Base-by-base conservation (phyloP, 306 rosid species). In the Casuarina cunninghamiana region DNA sequence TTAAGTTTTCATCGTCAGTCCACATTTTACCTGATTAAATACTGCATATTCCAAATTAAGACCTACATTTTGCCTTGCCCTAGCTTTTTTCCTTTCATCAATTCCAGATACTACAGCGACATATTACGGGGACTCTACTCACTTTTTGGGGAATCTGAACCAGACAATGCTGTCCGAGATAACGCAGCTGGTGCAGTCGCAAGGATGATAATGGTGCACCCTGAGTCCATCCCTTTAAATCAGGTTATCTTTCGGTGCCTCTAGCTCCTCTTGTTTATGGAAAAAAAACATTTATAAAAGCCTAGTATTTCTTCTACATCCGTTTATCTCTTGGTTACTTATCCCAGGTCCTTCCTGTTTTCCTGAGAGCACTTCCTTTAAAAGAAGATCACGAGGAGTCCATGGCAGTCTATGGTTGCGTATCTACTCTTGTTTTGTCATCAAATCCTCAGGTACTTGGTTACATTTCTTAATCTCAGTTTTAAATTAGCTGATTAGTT, bases 141-240 rank as follows among this genome's bases (percentile, higher is more conserved):
- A 49, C 72, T 96, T 79, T 96, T 96, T 89, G 96, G 94, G 79
- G 99, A 93, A 77, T 93, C 94, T 46, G 99, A 96, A 81, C 92
- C 96, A 61, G 98, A 96, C 88, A 83, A 96, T 87, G 99, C 99
- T 53, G 99, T 91, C 58, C 86, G 93, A 87, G 99, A 95, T 87
- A 95, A 93, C 69, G 98, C 98, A 12, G 98, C 99, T 79, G 99
- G 99, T 77, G 98, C 98, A 50, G 94, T 96, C 72, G 99, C 99
- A 71, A 91, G 97, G 83, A 93, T 96, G 99, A 93, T 96, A 84
- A 91, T 96, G 97, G 97, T 91, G 69, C 98, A 96, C 72, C 97
- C 97, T 6, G 98, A 96, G 84, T 81, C 94, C 74, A 80, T 96
- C 70, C 99, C 98, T 69, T 84, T 96, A 80, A 91, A 89, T 84